Conservation (phyloP, 768 basidiomycete genomes). For the Candolleomyces eurysporus region DNA sequence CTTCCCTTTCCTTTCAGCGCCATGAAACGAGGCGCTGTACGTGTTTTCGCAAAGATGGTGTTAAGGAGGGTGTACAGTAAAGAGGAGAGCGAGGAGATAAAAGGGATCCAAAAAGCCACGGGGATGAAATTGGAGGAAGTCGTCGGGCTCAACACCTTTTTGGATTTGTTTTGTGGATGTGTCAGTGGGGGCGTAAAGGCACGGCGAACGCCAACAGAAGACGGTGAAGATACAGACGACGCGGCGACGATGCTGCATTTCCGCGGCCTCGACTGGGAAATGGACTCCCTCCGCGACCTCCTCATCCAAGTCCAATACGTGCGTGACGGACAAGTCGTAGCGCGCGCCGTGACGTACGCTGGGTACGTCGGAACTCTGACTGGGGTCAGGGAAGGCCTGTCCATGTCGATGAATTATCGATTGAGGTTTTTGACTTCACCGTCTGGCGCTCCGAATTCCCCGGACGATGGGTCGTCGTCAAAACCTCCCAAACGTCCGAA, state of each 20-base stretch:
- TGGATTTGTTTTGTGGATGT: conserved; percentile 38
- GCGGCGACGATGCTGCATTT: conserved; percentile 31
- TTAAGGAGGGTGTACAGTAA: conserved; percentile 27
- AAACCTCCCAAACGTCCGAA: conserved; percentile 9
- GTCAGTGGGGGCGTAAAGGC: conserved; percentile 31
- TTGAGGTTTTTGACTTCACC: conserved; percentile 9
- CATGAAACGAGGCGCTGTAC: no score
- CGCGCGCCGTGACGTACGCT: conserved; percentile 37
- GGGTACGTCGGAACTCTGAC: conserved; percentile 38
- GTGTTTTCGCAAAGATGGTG: conserved; percentile 22
- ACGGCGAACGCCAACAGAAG: conserved; percentile 2
- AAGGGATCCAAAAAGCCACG: conserved; percentile 27
- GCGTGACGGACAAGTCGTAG: conserved; percentile 27
- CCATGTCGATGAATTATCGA: conserved; percentile 37
- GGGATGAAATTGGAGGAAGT: conserved; percentile 30
- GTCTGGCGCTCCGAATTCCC: no score
- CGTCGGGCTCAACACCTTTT: conserved; percentile 39
- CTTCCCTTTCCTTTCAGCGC: no score
- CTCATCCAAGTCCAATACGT: conserved; percentile 34
- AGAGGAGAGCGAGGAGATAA: conserved; percentile 34
- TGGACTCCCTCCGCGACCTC: conserved; percentile 32
- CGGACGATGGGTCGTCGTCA: no score
- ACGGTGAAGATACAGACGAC: conserved; percentile 14
- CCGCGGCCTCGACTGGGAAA: conserved; percentile 37
- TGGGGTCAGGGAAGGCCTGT: conserved; percentile 42